Conservation (phyloP, 2,329 filamentous ascomycete species). For the Ophiostoma ulmi region DNA sequence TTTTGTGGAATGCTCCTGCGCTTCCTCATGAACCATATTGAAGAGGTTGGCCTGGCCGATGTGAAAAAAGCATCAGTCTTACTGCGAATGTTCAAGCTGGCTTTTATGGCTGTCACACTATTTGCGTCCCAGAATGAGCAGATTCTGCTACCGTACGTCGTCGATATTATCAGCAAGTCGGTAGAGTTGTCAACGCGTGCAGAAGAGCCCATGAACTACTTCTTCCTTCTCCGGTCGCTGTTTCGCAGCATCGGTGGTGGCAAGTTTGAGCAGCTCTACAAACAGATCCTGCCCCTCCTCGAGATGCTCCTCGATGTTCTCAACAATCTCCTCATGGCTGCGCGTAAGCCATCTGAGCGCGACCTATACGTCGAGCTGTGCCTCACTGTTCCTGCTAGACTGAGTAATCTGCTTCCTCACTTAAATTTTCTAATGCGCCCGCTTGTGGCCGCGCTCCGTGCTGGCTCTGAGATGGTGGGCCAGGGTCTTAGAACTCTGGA, state of each 20-base stretch:
- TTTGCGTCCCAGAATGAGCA: constrained; percentile 94
- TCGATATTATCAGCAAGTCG: constrained; percentile 94
- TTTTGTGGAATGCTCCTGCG: constrained; percentile 98
- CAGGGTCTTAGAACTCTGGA: constrained; percentile 91
- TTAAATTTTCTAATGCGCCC: constrained; percentile 96
- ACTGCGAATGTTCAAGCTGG: constrained; percentile 90
- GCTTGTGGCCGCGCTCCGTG: constrained; percentile 87
- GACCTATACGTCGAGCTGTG: constrained; percentile 97
- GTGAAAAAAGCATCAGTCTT: constrained; percentile 90
- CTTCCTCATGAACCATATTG: constrained; percentile 94
- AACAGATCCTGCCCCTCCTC: constrained; percentile 89
- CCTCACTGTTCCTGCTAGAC: constrained; percentile 85
- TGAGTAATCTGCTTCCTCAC: constrained; percentile 93
- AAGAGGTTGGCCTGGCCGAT: constrained; percentile 88
- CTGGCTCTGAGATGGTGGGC: constrained; percentile 87
- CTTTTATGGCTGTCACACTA: constrained; percentile 97
- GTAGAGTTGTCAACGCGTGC: constrained; percentile 94
- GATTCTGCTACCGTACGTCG: constrained; percentile 89
- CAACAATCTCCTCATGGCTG: constrained; percentile 87
- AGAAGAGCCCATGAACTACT: constrained; percentile 98
- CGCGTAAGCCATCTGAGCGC: constrained; percentile 80
- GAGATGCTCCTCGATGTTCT: constrained; percentile 98
- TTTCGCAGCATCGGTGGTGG: constrained; percentile 97
- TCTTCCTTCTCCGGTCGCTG: constrained; percentile 81
- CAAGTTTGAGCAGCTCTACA: constrained; percentile 95